Evolutionary conservation across 129 eudicot genomes (phyloP).

Genomic region (Artemisia annua): DNA sequence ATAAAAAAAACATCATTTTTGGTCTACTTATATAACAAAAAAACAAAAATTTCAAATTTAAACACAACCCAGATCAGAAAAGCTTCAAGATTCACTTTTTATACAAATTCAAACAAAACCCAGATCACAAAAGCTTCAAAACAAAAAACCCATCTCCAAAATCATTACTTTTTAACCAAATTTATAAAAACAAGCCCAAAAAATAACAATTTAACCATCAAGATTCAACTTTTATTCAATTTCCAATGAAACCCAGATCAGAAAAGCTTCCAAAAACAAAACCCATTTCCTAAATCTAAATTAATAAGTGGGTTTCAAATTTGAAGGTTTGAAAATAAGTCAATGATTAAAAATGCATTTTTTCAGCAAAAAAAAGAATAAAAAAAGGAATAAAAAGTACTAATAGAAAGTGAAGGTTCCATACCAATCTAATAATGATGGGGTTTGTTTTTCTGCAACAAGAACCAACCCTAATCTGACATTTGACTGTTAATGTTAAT

Average conservation of each 20-base stretch:
- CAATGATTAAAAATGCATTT: constrained; percentile 15
- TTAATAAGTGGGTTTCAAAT: background rate
- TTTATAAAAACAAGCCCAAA: too few relatives aligned
- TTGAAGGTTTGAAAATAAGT: constrained; percentile 16
- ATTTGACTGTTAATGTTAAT: constrained; percentile 27
- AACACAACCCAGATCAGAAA: background rate
- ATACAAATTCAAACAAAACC: background rate
- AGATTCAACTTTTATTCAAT: background rate
- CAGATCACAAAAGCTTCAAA: constrained; percentile 17
- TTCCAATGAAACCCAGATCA: constrained; percentile 23
- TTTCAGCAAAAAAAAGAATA: constrained; percentile 8
- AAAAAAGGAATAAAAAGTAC: constrained; percentile 13
- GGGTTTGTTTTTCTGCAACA: constrained; percentile 13
- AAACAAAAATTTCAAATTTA: constrained; percentile 12
- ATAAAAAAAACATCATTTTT: background rate
- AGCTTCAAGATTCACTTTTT: constrained; percentile 5
- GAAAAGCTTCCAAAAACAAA: constrained; percentile 14
- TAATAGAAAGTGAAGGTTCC: constrained; percentile 43
- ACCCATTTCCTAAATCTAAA: constrained; percentile 3
- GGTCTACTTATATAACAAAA: background rate
- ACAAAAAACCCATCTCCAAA: constrained; percentile 1
- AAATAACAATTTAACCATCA: background rate
- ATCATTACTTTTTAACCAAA: too few relatives aligned
- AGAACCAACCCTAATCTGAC: constrained; percentile 41
- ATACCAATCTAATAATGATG: constrained; percentile 24